Conservation (phyloP, 768 basidiomycete species). For the Mycena polygramma region DNA sequence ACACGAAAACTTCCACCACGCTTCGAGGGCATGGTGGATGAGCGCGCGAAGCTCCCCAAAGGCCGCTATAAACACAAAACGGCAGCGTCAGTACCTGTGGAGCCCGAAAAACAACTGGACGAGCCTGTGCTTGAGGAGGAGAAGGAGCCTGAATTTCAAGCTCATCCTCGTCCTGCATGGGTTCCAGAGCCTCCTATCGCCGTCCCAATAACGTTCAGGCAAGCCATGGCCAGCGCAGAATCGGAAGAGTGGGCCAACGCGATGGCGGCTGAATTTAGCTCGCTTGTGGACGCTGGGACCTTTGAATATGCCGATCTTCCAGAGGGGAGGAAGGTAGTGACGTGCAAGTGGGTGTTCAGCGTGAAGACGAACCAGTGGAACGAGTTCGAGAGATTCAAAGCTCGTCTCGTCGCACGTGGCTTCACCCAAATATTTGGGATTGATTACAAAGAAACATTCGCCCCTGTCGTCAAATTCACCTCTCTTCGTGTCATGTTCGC, state of each 20-base stretch:
- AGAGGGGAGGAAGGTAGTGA: conserved; percentile 12
- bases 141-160: conserved; percentile 18
- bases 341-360: conserved; percentile 16
- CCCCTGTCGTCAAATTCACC: too few relatives aligned
- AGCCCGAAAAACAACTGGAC: background rate
- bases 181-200: background rate
- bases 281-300: conserved; percentile 1
- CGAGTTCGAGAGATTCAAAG: conserved; percentile 10
- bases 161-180: conserved; percentile 2
- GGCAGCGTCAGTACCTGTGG: background rate
- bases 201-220: conserved; percentile 9
- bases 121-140: conserved; percentile 20
- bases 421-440: too few relatives aligned
- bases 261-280: conserved; percentile 12
- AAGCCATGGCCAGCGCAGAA: conserved; percentile 11
- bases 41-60: conserved; percentile 8
- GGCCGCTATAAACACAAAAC: conserved; percentile 7
- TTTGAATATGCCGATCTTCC: conserved; percentile 7
- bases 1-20: background rate
- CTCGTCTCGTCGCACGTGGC: conserved; percentile 1
- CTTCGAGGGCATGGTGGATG: conserved; percentile 9
- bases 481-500: too few relatives aligned
- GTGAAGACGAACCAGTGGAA: conserved; percentile 1
- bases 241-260: conserved; percentile 8
- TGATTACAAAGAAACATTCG: too few relatives aligned